phyloP scores from a whole-genome alignment of 2,329 filamentous ascomycete genomes.

The Thielaviopsis populi region DNA sequence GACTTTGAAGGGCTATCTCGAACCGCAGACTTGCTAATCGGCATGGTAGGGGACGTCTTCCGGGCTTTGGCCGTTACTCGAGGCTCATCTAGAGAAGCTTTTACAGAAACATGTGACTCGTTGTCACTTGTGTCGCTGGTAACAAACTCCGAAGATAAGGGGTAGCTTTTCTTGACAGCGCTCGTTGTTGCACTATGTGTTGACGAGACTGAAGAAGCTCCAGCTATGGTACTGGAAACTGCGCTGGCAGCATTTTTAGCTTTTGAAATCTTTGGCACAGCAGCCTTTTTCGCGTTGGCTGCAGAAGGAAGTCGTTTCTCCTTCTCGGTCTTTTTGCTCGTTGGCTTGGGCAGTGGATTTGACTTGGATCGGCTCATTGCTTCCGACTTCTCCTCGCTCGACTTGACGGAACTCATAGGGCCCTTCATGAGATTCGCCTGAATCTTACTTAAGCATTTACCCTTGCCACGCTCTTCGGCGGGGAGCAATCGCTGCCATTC shows the following conservation, averaged over 20 bases:
- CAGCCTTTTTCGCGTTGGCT: conserved; percentile 21
- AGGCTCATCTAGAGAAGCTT: conserved; percentile 7
- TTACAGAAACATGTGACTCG: conserved; percentile 29
- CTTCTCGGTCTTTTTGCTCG: conserved; percentile 42
- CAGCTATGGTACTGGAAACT: background rate
- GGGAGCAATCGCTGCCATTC: conserved; percentile 48
- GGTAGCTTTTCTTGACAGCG: conserved; percentile 27
- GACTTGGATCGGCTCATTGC: conserved; percentile 36
- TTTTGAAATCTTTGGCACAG: conserved; percentile 19
- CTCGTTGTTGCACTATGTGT: background rate
- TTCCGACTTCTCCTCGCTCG: conserved; percentile 24
- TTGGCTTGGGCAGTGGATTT: conserved; percentile 34
- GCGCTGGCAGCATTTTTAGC: background rate
- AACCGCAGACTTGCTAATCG: background rate
- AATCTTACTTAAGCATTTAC: conserved; percentile 45
- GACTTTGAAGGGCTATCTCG: conserved; percentile 12
- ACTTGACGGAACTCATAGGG: conserved; percentile 24
- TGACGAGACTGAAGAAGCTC: background rate
- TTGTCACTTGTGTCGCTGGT: conserved; percentile 40
- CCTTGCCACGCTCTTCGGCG: conserved; percentile 40
- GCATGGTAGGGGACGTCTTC: conserved; percentile 8
- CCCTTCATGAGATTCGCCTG: conserved; percentile 44
- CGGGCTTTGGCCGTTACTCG: conserved; percentile 5
- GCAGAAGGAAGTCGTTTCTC: conserved; percentile 36
- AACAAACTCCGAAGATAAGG: conserved; percentile 42